These are phyloP conservation scores for Vinca minor DNA, from an alignment of 257 asterid genomes.

Conservation along the genomic window DNA sequence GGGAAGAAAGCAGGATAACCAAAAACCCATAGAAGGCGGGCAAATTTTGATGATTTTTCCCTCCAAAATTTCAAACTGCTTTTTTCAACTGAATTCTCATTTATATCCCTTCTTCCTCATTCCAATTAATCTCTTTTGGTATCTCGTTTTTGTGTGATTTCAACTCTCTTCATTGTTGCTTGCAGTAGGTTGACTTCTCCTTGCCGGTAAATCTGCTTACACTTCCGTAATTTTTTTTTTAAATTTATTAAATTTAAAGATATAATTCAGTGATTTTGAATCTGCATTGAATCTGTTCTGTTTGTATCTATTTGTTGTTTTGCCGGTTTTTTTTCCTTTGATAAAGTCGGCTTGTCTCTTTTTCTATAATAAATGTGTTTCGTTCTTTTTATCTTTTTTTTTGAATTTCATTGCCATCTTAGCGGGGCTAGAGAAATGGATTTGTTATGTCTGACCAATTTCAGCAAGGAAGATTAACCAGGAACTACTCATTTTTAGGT, in stretches of 20 bases:
- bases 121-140: neutral
- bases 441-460: too few relatives aligned
- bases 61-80: slow-evolving; percentile 14
- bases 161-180: neutral
- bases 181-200: slow-evolving; percentile 11
- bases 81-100: neutral
- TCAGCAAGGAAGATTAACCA: too few relatives aligned
- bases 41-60: slow-evolving; percentile 15
- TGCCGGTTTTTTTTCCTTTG: too few relatives aligned
- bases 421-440: too few relatives aligned
- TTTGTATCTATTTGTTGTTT: neutral
- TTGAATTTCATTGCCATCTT: too few relatives aligned
- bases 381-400: too few relatives aligned
- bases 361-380: too few relatives aligned
- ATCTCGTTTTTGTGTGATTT: slow-evolving; percentile 8
- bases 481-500: too few relatives aligned
- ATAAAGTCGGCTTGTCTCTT: too few relatives aligned
- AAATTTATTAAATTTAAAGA: neutral
- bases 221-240: neutral
- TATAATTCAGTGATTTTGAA: neutral
- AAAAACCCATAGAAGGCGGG: neutral
- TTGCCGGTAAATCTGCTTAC: slow-evolving; percentile 11
- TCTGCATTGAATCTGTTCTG: neutral
- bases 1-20: too few relatives aligned
- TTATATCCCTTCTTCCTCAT: slow-evolving; percentile 9